A percentile compares a stretch with the other conserved stretches of the same genome.
phyloP scores from a whole-genome alignment of 2,329 filamentous ascomycete genomes.

The Apiospora saccharicola region DNA sequence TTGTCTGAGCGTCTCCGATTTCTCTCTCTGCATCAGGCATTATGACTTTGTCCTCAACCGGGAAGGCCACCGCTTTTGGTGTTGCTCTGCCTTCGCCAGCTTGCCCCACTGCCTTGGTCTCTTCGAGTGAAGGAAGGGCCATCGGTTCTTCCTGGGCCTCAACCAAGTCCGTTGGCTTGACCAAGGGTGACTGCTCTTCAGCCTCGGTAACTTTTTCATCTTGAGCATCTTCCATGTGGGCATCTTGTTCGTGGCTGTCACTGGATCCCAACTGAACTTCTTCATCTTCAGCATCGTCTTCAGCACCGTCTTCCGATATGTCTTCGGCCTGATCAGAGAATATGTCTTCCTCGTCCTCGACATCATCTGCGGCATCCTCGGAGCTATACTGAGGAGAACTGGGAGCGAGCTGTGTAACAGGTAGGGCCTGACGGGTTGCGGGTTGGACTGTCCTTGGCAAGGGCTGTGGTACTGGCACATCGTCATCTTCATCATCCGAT shows the following conservation, averaged over 20 bases:
- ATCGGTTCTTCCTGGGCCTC: not conserved
- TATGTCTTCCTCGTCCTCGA: constrained; percentile 14
- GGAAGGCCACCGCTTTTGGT: too few relatives aligned
- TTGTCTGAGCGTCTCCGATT: not conserved
- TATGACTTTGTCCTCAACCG: not conserved
- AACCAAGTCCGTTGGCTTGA: not conserved
- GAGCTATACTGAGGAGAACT: constrained; percentile 24
- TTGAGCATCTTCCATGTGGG: not conserved
- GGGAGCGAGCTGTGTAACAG: not conserved
- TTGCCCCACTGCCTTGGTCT: not conserved
- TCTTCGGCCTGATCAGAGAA: not conserved
- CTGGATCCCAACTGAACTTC: not conserved
- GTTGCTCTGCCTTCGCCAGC: not conserved
- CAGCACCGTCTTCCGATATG: not conserved
- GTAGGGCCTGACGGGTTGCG: not conserved
- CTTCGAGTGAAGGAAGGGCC: not conserved
- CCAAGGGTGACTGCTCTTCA: not conserved
- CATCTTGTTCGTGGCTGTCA: not conserved
- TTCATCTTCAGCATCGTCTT: not conserved
- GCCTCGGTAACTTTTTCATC: not conserved
- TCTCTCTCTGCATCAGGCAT: not conserved
- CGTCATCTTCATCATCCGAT: constrained; percentile 37
- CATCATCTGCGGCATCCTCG: constrained; percentile 28
- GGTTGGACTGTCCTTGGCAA: not conserved
- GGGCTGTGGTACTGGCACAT: constrained; percentile 22